Base-by-base conservation (phyloP, 2,329 filamentous ascomycete species). In the Neofusicoccum sp. region DNA sequence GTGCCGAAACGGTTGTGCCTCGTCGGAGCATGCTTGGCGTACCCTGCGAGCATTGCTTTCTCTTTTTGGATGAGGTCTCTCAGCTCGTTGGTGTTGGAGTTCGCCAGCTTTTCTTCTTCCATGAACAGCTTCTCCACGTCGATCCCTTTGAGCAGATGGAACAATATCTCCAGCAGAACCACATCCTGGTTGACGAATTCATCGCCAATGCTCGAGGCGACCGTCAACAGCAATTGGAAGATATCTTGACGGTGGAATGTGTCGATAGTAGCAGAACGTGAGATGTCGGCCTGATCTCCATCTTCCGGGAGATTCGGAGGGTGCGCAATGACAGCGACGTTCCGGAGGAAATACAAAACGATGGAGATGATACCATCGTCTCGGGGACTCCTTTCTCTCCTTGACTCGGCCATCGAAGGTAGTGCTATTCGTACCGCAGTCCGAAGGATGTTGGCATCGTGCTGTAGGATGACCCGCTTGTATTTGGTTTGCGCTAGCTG, bases 361-460 rank as follows among this genome's bases (percentile, higher is more conserved):
- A 99, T 85, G 74, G 93, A 95, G 74, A 99, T 93, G 69, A 97
- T 93, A 52, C 92, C 93, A 71, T 97, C 92, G 70, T 99, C 94
- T 70, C 93, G 85, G 28, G 86, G 80, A 36, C 86, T 88, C 62
- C 95, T 84, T 71, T 97, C 93, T 31, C 87, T 86, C 66, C 90
- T 86, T 1, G 90, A 84, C 31, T 91, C 78, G 2, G 92, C 91
- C 86, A 99, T 94, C 22, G 92, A 89, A 1, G 95, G 93, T 22
- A 99, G 80, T 0, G 90, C 93, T 58, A 92, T 85, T 65, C 93
- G 86, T 16, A 97, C 88, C 3, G 90, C 88, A 3, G 91, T 91
- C 66, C 93, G 89, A 11, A 99, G 83, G 36, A 97, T 89, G 52
- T 86, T 84, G 3, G 88, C 86, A 68, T 94, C 91, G 73, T 90